Conservation (phyloP, 176 grass and related monocot genomes). For the Oropetium thomaeum region DNA sequence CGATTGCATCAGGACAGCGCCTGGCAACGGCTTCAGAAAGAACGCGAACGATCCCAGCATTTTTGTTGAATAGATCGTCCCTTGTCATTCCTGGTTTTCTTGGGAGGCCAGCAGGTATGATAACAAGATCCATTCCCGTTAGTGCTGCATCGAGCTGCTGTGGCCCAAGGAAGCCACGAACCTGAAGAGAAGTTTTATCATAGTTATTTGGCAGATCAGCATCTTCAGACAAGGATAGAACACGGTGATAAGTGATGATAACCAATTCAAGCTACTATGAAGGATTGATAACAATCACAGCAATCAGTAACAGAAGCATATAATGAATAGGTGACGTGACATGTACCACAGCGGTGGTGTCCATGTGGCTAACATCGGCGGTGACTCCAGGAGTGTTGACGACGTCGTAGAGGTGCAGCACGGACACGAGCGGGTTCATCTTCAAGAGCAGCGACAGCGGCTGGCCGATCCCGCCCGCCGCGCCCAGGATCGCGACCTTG, state of each 20-base stretch:
- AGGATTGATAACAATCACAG: no score
- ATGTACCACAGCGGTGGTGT: constrained; percentile 95
- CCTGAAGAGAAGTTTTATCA: constrained; percentile 38
- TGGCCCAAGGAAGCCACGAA: constrained; percentile 78
- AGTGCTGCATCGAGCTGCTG: constrained; percentile 83
- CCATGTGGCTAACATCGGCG: constrained; percentile 94
- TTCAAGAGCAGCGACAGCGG: constrained; percentile 93
- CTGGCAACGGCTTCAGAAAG: constrained; percentile 80
- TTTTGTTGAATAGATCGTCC: constrained; percentile 98
- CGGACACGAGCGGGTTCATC: constrained; percentile 95
- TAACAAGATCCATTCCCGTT: constrained; percentile 88
- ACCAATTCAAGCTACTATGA: neutral
- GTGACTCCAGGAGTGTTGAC: constrained; percentile 95
- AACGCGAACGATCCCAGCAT: constrained; percentile 82
- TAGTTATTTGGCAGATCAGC: neutral
- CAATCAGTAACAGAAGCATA: neutral
- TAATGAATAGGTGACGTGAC: neutral
- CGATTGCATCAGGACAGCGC: constrained; percentile 72
- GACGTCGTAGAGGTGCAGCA: constrained; percentile 94
- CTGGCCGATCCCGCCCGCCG: constrained; percentile 91
- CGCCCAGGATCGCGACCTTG: constrained; percentile 85
- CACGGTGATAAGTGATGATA: neutral
- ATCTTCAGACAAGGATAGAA: neutral
- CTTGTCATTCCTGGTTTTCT: constrained; percentile 99
- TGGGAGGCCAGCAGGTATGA: constrained; percentile 93